A percentile compares a stretch with the other conserved stretches of the same genome.
Conservation (phyloP, 495 filamentous ascomycete species). For the Bryoglossum gracile region DNA sequence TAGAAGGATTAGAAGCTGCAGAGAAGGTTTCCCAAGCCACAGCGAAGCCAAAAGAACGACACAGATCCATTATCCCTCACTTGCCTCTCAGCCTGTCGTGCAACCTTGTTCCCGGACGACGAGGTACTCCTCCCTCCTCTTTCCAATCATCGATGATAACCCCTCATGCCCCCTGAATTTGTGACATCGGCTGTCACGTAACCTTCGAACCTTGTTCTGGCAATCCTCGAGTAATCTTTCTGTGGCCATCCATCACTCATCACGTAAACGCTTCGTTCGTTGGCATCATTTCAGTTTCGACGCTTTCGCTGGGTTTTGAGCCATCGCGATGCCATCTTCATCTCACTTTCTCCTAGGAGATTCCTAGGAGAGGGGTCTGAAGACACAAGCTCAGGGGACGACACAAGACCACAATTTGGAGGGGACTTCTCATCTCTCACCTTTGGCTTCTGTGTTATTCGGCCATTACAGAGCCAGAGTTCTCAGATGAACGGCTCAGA, state of each 20-base stretch:
- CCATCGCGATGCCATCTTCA: too few species aligned
- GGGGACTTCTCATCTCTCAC: too few species aligned
- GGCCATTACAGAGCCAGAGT: too few species aligned
- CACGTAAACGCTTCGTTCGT: not conserved
- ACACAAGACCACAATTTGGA: too few species aligned
- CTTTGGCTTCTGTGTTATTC: too few species aligned
- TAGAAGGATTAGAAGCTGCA: conserved; percentile 17
- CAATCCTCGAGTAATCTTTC: conserved; percentile 1
- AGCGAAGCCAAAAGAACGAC: conserved; percentile 20
- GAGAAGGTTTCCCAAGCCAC: conserved; percentile 15
- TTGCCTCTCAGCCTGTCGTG: conserved; percentile 1
- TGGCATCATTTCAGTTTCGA: not conserved
- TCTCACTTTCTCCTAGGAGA: too few species aligned
- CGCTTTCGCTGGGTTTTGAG: too few species aligned
- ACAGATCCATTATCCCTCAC: not conserved
- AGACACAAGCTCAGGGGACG: too few species aligned
- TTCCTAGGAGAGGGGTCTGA: too few species aligned
- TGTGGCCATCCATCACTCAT: not conserved
- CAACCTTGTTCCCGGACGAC: conserved; percentile 12
- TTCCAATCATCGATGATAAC: not conserved
- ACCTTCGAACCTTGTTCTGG: not conserved
- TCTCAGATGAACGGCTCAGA: not conserved
- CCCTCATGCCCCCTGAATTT: conserved; percentile 5
- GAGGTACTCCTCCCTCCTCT: not conserved
- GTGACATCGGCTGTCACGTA: conserved; percentile 8